Evolutionary conservation across 2,329 filamentous ascomycete species (phyloP).

Genomic region (Trematosphaeria pertusa): DNA sequence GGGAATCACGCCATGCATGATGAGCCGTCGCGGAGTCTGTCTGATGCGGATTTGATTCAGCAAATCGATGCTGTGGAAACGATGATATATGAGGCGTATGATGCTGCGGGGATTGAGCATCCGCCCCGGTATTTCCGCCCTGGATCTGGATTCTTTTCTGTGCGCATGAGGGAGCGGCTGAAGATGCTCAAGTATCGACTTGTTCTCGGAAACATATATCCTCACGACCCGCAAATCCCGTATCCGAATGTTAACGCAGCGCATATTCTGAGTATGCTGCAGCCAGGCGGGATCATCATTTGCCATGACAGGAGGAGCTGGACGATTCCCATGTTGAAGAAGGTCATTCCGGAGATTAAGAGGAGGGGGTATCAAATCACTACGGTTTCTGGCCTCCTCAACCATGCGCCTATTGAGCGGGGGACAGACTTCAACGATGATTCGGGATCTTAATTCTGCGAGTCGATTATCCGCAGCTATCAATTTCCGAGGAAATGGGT

Average conservation of each 20-base stretch:
- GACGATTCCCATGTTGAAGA: conserved; percentile 79
- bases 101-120: conserved; percentile 46
- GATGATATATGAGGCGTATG: conserved; percentile 66
- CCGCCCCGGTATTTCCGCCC: conserved; percentile 77
- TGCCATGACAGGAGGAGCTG: conserved; percentile 86
- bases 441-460: no score
- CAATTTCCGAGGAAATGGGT: no score
- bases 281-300: conserved; percentile 79
- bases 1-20: conserved; percentile 92
- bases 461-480: no score
- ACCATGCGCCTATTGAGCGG: conserved; percentile 27
- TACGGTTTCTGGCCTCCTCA: conserved; percentile 72
- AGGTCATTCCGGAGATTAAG: conserved; percentile 74
- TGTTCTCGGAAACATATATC: conserved; percentile 85
- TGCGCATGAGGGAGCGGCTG: conserved; percentile 69
- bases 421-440: neutral
- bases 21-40: conserved; percentile 72
- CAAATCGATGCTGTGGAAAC: conserved; percentile 72
- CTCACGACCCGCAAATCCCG: conserved; percentile 86
- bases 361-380: conserved; percentile 74
- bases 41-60: conserved; percentile 62
- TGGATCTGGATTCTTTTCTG: conserved; percentile 83
- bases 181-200: conserved; percentile 70
- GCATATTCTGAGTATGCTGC: conserved; percentile 81
- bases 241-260: conserved; percentile 73